Conservation (phyloP, 2,329 filamentous ascomycete species). For the Paecilomyces niveus region DNA sequence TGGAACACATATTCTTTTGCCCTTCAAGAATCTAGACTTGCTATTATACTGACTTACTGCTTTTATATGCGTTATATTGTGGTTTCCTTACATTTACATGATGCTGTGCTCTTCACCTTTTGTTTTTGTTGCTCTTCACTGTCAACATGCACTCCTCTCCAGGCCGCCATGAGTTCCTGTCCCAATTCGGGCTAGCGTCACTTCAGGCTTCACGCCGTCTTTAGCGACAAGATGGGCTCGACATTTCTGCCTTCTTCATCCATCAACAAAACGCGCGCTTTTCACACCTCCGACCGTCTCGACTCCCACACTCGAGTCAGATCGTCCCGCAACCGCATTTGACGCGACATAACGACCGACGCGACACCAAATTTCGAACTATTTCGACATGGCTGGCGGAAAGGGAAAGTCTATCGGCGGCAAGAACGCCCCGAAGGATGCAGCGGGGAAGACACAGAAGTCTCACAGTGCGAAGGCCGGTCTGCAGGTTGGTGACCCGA, state of each 20-base stretch:
- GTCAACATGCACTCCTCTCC: slow-evolving; percentile 1
- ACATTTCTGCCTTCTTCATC: slow-evolving; percentile 36
- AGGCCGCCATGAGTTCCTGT: slow-evolving; percentile 12
- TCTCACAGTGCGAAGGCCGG: slow-evolving; percentile 90
- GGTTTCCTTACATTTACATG: not conserved
- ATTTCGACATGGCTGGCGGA: slow-evolving; percentile 64
- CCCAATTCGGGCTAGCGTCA: slow-evolving; percentile 31
- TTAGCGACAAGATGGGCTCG: slow-evolving; percentile 30
- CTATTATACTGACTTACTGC: not conserved
- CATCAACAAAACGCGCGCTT: slow-evolving; percentile 36
- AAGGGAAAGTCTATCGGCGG: slow-evolving; percentile 91
- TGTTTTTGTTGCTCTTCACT: slow-evolving; percentile 3
- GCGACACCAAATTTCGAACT: slow-evolving; percentile 17
- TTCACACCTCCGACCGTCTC: slow-evolving; percentile 18
- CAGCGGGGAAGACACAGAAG: slow-evolving; percentile 84
- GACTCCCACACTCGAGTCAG: slow-evolving; percentile 19
- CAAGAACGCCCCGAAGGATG: slow-evolving; percentile 80
- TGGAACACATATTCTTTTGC: not conserved
- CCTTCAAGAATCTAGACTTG: not conserved
- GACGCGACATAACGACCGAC: slow-evolving; percentile 20
- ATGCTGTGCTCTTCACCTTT: slow-evolving; percentile 5
- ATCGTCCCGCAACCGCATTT: slow-evolving; percentile 13
- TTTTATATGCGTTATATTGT: not conserved
- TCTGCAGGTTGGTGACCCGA: slow-evolving; percentile 67
- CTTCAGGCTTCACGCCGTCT: slow-evolving; percentile 19